Evolutionary conservation across 495 filamentous ascomycete species (phyloP).

Genomic region (Talaromyces trachyspermus): DNA sequence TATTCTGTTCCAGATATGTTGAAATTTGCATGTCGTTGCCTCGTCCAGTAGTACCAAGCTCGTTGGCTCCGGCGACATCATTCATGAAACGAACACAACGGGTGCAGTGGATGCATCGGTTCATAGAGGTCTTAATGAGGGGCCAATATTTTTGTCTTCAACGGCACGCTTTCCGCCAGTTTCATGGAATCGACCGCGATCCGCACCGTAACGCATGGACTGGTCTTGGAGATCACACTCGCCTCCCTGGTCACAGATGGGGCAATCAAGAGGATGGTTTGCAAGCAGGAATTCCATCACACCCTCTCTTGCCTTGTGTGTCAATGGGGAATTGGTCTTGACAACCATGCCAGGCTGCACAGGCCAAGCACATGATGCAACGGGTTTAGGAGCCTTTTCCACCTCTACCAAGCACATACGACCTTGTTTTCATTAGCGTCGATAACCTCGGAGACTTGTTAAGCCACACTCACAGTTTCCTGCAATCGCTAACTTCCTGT

Average conservation of each 20-base stretch:
- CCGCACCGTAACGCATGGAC: constrained; percentile 96
- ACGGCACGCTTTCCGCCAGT: constrained; percentile 89
- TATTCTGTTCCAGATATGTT: constrained; percentile 86
- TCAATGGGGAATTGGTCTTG: constrained; percentile 90
- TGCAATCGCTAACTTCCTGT: constrained; percentile 91
- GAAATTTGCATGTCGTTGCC: constrained; percentile 97
- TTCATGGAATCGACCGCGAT: constrained; percentile 95
- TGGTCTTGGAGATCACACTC: constrained; percentile 99
- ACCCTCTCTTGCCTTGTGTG: constrained; percentile 95
- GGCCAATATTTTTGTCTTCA: constrained; percentile 98
- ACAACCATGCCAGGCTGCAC: constrained; percentile 98
- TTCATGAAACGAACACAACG: constrained; percentile 96
- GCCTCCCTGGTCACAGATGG: constrained; percentile 95
- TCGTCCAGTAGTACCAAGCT: constrained; percentile 87
- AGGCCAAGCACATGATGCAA: constrained; percentile 97
- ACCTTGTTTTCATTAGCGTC: constrained; percentile 22
- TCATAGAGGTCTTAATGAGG: constrained; percentile 99
- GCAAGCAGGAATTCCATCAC: constrained; percentile 98
- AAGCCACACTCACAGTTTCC: constrained; percentile 67
- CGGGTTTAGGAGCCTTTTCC: constrained; percentile 88
- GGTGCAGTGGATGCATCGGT: constrained; percentile 98
- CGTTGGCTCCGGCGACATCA: constrained; percentile 90
- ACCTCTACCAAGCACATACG: constrained; percentile 99
- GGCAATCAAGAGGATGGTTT: constrained; percentile 97
- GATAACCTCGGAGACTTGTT: not conserved